These are phyloP conservation scores for Talaromyces funiculosus DNA, from an alignment of 2,329 filamentous ascomycete genomes.

Conservation along the genomic window DNA sequence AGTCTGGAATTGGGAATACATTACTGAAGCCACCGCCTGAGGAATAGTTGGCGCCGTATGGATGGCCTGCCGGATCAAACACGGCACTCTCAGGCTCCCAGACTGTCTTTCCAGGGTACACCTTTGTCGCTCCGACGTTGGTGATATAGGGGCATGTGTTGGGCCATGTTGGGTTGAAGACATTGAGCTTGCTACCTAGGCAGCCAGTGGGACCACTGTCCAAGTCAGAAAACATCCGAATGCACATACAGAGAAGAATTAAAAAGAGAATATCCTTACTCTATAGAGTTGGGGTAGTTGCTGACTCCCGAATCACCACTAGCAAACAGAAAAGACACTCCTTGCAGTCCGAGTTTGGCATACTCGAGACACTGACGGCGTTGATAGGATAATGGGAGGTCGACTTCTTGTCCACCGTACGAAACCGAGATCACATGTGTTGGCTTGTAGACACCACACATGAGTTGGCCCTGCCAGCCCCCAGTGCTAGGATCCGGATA, in stretches of 20 bases:
- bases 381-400: conserved; percentile 11
- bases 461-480: conserved; percentile 43
- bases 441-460: conserved; percentile 25
- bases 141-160: conserved; percentile 13
- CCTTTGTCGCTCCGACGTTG: conserved; percentile 11
- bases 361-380: conserved; percentile 12
- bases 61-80: conserved; percentile 7
- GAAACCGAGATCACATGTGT: conserved; percentile 14
- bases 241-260: not conserved
- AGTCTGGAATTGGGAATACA: conserved; percentile 7
- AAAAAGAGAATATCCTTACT: not conserved
- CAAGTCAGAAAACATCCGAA: not conserved
- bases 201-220: conserved; percentile 7
- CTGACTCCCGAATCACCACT: conserved; percentile 11
- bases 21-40: conserved; percentile 14
- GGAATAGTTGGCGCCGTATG: conserved; percentile 7
- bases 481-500: conserved; percentile 49
- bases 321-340: conserved; percentile 12
- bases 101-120: conserved; percentile 12
- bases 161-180: conserved; percentile 15
- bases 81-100: conserved; percentile 11
- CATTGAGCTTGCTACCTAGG: conserved; percentile 4
- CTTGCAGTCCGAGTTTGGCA: conserved; percentile 10
- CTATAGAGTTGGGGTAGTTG: not conserved
- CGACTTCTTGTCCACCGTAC: conserved; percentile 12